Evolutionary conservation across 305 asterid genomes (phyloP), one percentile per base, ranked within the genome.

Genomic region (Fraxinus ornus): DNA sequence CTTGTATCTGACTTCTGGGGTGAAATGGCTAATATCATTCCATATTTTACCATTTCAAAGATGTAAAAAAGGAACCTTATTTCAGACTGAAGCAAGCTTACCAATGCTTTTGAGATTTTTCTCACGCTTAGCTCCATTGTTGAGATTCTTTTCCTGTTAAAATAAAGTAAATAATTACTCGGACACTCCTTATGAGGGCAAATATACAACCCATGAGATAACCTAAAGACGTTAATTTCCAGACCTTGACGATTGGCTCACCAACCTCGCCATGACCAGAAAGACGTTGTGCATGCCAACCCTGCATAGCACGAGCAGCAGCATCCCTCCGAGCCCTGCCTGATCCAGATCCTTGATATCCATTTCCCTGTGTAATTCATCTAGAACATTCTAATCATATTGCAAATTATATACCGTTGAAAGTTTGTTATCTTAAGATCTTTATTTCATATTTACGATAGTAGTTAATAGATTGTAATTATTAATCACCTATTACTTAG

Each of bases 241-340:
- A 81, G 52, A 91, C 91, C 95, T 93, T 94, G 82, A 87, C 72
- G 30, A 86, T 79, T 78, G 92, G 92, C 75, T 93, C 94, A 64
- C 91, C 90, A 84, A 84, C 95, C 89, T 94, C 98, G 79, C 92
- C 93, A 81, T 83, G 44, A 26, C 87, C 91, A 84, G 84, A 87
- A 81, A 88, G 94, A 62, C 94, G 93, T 80, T 92, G 99, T 52
- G 80, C 91, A 84, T 92, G 98, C 99, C 99, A 96, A 62, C 98
- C 98, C 88, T 93, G 99, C 98, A 93, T 96, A 73, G 99, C 97
- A 81, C 99, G 98, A 79, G 98, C 83, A 83, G 99, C 98, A 85
- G 98, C 87, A 87, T 95, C 98, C 88, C 99, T 91, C 77, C 97
- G 83, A 75, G 93, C 97, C 89, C 98, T 92, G 87, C 97, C 97